A percentile compares a stretch with the other conserved stretches of the same genome.
These are phyloP conservation scores for Amylocarpus encephaloides DNA, from an alignment of 2,329 filamentous ascomycete species.

Conservation along the genomic window DNA sequence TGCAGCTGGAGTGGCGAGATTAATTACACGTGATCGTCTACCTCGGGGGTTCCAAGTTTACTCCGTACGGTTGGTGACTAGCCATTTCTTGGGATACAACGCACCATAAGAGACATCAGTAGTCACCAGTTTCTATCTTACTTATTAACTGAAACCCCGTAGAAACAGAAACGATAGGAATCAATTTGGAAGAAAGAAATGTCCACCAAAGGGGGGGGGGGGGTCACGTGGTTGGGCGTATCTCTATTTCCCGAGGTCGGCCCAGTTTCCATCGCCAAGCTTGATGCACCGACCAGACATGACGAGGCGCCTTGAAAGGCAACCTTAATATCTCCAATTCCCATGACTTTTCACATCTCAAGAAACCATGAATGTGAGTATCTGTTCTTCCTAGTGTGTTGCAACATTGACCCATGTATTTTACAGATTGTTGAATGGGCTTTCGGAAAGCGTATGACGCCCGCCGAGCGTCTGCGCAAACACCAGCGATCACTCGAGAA, in stretches of 20 bases:
- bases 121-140: too few relatives aligned
- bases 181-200: too few relatives aligned
- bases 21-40: too few relatives aligned
- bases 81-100: too few relatives aligned
- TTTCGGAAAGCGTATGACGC: slow-evolving; percentile 98
- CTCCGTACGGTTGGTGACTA: too few relatives aligned
- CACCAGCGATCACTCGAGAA: slow-evolving; percentile 97
- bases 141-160: too few relatives aligned
- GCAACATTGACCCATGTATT: not conserved
- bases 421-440: slow-evolving; percentile 92
- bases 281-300: not conserved
- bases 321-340: not conserved
- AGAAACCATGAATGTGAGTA: slow-evolving; percentile 48
- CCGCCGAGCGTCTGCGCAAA: slow-evolving; percentile 82
- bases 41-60: too few relatives aligned
- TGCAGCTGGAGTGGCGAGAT: too few relatives aligned
- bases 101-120: too few relatives aligned
- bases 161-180: too few relatives aligned
- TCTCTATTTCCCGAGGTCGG: not conserved
- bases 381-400: not conserved
- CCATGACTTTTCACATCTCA: not conserved
- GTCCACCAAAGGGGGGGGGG: too few relatives aligned
- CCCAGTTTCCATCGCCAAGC: not conserved
- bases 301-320: slow-evolving; percentile 2
- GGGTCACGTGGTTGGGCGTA: too few relatives aligned